phyloP scores from a whole-genome alignment of 2,329 filamentous ascomycete genomes.

The Fusarium penzigii region DNA sequence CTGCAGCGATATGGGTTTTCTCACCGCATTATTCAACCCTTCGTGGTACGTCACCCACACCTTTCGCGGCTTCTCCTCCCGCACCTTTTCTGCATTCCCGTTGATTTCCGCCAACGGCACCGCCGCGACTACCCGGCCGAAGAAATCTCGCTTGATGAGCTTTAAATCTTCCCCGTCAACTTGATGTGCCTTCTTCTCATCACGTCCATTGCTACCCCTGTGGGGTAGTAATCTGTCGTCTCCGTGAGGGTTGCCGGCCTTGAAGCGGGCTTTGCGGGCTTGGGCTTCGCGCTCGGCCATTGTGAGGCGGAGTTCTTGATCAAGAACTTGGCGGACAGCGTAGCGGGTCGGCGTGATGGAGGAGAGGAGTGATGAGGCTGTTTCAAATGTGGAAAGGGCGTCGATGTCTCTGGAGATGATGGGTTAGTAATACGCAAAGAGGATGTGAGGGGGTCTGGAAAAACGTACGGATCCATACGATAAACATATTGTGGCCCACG shows the following conservation, averaged over 20 bases:
- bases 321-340: constrained; percentile 88
- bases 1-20: constrained; percentile 79
- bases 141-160: constrained; percentile 76
- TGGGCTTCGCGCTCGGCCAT: constrained; percentile 65
- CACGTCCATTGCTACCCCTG: constrained; percentile 36
- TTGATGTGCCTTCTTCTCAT: constrained; percentile 35
- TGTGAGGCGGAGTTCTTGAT: constrained; percentile 83
- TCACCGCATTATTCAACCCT: constrained; percentile 87
- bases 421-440: constrained; percentile 8
- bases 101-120: constrained; percentile 42
- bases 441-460: constrained; percentile 40
- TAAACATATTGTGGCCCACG: constrained; percentile 78
- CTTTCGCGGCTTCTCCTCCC: constrained; percentile 51
- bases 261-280: constrained; percentile 65
- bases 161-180: constrained; percentile 34
- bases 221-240: constrained; percentile 26
- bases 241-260: constrained; percentile 43
- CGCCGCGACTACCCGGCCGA: constrained; percentile 68
- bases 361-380: constrained; percentile 56
- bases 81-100: constrained; percentile 38
- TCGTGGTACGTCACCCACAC: constrained; percentile 91
- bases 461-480: constrained; percentile 80
- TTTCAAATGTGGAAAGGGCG: constrained; percentile 72
- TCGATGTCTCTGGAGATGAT: constrained; percentile 64
- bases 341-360: constrained; percentile 78